phyloP scores from a whole-genome alignment of 2,329 filamentous ascomycete species.

The Aureobasidium vineae region DNA sequence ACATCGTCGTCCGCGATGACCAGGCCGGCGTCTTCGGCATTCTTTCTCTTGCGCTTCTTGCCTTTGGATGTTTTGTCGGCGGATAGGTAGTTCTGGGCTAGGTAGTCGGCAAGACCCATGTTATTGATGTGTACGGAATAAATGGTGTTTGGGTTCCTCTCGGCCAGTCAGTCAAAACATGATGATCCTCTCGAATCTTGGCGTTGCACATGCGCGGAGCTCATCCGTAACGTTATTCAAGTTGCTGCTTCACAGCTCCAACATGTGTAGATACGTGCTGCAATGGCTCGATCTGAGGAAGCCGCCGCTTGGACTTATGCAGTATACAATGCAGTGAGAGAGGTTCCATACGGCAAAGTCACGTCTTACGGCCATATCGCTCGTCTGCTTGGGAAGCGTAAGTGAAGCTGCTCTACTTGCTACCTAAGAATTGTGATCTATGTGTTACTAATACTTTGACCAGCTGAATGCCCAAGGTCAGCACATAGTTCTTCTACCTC shows the following conservation, averaged over 20 bases:
- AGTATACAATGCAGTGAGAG: slow-evolving; percentile 80
- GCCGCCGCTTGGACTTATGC: slow-evolving; percentile 70
- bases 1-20: slow-evolving; percentile 55
- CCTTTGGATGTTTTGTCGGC: slow-evolving; percentile 56
- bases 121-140: not conserved
- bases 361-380: slow-evolving; percentile 87
- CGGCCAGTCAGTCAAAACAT: not conserved
- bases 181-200: slow-evolving; percentile 9
- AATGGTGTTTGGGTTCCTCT: not conserved
- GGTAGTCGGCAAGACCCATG: slow-evolving; percentile 75
- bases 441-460: not conserved
- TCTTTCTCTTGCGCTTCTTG: slow-evolving; percentile 51
- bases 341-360: slow-evolving; percentile 79
- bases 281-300: slow-evolving; percentile 71
- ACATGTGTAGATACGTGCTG: not conserved
- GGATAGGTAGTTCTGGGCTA: slow-evolving; percentile 87
- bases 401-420: slow-evolving; percentile 36
- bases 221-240: slow-evolving; percentile 1
- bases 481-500: not conserved
- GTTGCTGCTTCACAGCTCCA: not conserved
- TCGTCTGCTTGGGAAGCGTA: slow-evolving; percentile 68
- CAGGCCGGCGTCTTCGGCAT: slow-evolving; percentile 42
- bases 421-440: not conserved
- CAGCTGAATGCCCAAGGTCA: slow-evolving; percentile 51
- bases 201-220: slow-evolving; percentile 9